Conservation (phyloP, 2,329 filamentous ascomycete species). For the Periconia digitata region DNA sequence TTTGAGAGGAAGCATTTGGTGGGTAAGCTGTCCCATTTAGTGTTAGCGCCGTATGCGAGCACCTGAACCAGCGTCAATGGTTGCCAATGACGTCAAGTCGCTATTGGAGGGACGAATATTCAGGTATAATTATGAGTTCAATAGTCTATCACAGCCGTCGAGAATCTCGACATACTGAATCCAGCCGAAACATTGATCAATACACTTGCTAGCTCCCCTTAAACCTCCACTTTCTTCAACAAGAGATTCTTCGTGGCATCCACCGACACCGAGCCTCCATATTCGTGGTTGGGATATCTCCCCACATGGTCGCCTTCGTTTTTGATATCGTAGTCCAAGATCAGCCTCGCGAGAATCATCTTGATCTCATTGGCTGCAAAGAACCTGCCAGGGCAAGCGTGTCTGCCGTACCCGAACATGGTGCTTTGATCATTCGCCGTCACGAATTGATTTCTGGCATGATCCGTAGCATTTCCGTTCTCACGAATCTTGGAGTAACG, state of each 20-base stretch:
- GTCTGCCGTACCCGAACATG: conserved; percentile 29
- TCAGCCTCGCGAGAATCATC: conserved; percentile 25
- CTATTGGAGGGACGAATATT: too few species aligned
- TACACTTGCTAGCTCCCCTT: not conserved
- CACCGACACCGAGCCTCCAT: conserved; percentile 3
- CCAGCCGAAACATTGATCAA: not conserved
- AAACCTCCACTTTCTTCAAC: conserved; percentile 10
- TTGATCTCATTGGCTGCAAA: conserved; percentile 38
- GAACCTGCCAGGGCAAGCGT: conserved; percentile 34
- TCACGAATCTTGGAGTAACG: conserved; percentile 33
- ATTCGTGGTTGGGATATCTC: conserved; percentile 17
- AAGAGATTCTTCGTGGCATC: conserved; percentile 9
- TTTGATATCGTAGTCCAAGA: conserved; percentile 30
- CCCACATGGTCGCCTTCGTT: conserved; percentile 15
- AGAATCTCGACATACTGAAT: not conserved
- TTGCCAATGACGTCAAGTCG: not conserved
- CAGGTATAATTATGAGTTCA: too few species aligned
- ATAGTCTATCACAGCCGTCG: too few species aligned
- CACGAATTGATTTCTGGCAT: conserved; percentile 34
- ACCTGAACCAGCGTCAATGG: not conserved
- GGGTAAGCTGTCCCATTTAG: not conserved
- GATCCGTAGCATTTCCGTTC: conserved; percentile 19
- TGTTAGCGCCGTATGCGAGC: not conserved
- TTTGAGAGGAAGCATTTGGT: too few species aligned
- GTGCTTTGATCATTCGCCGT: conserved; percentile 23